A percentile compares a stretch with the other conserved stretches of the same genome.
These are phyloP conservation scores for Pleurotus salmoneostramineus DNA, from an alignment of 768 basidiomycete genomes.

Conservation along the genomic window DNA sequence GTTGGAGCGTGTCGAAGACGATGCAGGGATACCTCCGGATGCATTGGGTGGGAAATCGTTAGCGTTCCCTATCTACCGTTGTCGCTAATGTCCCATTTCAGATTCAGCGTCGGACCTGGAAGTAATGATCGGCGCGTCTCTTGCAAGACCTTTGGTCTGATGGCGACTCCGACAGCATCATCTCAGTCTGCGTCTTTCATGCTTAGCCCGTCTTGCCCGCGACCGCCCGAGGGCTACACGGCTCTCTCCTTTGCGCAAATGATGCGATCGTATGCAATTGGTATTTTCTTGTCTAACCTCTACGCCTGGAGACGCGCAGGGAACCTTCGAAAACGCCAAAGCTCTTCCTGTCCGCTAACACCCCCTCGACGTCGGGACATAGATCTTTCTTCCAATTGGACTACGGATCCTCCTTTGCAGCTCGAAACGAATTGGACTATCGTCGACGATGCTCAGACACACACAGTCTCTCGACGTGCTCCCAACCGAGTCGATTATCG, in stretches of 20 bases:
- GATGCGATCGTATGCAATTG: neutral
- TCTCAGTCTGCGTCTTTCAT: neutral
- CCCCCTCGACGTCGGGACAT: no score
- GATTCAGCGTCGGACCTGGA: neutral
- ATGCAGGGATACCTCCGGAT: neutral
- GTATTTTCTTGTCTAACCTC: neutral
- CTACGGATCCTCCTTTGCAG: neutral
- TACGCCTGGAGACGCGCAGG: neutral
- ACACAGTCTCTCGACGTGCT: neutral
- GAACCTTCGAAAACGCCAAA: neutral
- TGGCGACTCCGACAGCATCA: neutral
- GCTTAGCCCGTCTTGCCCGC: neutral
- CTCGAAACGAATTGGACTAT: neutral
- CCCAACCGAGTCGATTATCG: neutral
- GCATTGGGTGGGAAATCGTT: neutral
- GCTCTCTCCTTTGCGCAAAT: neutral
- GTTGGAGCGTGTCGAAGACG: neutral
- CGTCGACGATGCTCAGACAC: neutral
- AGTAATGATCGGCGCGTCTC: neutral
- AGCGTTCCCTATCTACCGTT: neutral
- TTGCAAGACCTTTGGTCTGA: neutral
- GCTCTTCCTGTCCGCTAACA: no score
- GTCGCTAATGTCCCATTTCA: neutral
- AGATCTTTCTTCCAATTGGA: no score
- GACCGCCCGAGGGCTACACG: neutral